Evolutionary conservation across 176 grass and related monocot species (phyloP), one percentile per base, ranked within the genome.

Genomic region (Lolium rigidum): DNA sequence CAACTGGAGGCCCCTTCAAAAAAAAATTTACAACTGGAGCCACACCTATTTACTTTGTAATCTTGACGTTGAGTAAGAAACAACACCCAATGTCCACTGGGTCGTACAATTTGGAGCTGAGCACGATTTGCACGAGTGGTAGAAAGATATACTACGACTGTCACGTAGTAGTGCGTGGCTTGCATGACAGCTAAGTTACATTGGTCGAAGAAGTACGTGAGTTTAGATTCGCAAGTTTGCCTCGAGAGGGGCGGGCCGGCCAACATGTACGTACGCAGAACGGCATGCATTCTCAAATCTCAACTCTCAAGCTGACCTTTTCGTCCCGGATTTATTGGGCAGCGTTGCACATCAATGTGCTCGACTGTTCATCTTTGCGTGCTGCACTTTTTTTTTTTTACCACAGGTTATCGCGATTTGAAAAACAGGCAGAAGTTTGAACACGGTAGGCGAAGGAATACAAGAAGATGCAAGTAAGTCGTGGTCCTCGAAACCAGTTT

Each of bases 311-410:
- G 78, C 48, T 11, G 4, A 55, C 52, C 13, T 80, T 9, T 39
- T 20, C 35, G 10, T 78, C 12, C 5, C 54, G 0, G 3, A 3
- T 78, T 35, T 22, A 6, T 60, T 24, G 76, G 76, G 11, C 37
- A 6, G 76, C 37, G 55, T 24, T 43, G 37, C 18, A 43, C 54
- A 78, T 60, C 55, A 15, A 78, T 78, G 76, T 14, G 35, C 76
- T 22, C 55, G 9, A 59, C 7, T 77, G 51, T 17, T 54, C 51
- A 14, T 54, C 15, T 54, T 54, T 54, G 51, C 14, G 15, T 1
- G 51, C 4, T 16, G 14, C 15, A 16, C 44, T 9, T 46, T 1
- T 17, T 54, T 54, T 54, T 51, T 51, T 51, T n/a, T n/a, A 51
- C 47, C 9, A 13, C 2, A 49, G 47, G 47, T 49, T 49, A 3